Evolutionary conservation across 1,139 yeast species (phyloP), one percentile per base, ranked within the genome.

Genomic region (Candida labiduridarum): DNA sequence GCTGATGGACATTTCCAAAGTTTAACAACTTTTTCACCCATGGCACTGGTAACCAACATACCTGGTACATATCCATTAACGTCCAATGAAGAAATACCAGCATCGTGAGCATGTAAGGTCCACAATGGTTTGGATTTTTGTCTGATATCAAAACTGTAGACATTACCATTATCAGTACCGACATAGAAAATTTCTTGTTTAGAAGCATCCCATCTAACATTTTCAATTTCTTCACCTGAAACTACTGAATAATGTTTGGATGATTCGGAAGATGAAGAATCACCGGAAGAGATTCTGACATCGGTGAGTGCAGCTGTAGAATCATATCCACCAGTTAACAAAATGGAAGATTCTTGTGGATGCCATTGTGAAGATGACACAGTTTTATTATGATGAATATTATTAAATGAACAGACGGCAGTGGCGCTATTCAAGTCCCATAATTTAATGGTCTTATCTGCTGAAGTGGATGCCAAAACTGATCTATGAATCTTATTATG

Each of bases 61-160:
- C 96, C 96, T 27, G 87, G 86, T 45, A 90, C 69, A 64, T 76
- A 80, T 33, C 68, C 65, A 68, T 89, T 91, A 44, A 86, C 79
- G 59, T 86, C 87, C 60, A 95, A 79, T 2, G 95, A 79, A 10
- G 97, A 87, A 53, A 94, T 87, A 52, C 96, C 97, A 4, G 96
- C 83, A 69, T 94, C 98, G 67, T 94, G 99, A 1, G 99, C 99
- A 71, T 95, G 97, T 61, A 94, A 78, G 5, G 96, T 89, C 99
- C 99, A 94, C 38, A 94, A 63, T 25, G 97, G 91, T 58, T 80
- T 82, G 48, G 80, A 76, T 43, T 76, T 78, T 46, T 76, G 81
- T 66, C 97, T 83, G 44, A 89, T 86, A 69, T 94, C 99, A 62
- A 88, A 92, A 56, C 95, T 87, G 71, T 89, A 89, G 34, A 94